Evolutionary conservation across 768 basidiomycete genomes (phyloP).

Genomic region (Mycena alexandri): DNA sequence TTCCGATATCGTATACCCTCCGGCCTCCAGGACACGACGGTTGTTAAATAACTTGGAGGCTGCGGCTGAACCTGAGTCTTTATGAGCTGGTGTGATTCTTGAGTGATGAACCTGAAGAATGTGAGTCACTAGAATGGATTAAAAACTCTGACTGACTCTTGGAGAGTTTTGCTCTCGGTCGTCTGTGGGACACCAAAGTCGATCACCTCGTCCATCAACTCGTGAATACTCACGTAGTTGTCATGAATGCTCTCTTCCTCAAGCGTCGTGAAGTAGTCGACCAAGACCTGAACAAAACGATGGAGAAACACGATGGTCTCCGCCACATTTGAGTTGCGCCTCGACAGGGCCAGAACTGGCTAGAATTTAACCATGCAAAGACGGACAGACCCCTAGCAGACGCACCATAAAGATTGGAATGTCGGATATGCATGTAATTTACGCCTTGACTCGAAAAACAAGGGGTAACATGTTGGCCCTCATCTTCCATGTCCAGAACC

Average conservation of each 20-base stretch:
- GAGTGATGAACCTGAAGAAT: slow-evolving; percentile 87
- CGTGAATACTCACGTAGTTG: slow-evolving; percentile 99
- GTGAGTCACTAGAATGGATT: no score
- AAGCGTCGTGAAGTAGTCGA: slow-evolving; percentile 99
- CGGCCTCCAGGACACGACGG: slow-evolving; percentile 97
- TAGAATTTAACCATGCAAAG: no score
- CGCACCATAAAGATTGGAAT: slow-evolving; percentile 96
- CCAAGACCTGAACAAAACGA: slow-evolving; percentile 88
- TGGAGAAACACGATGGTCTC: slow-evolving; percentile 98
- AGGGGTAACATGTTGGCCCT: slow-evolving; percentile 94
- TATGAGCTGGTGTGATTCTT: slow-evolving; percentile 92
- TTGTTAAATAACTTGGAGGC: slow-evolving; percentile 86
- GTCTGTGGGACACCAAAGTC: slow-evolving; percentile 99
- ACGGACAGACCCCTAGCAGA: slow-evolving; percentile 30
- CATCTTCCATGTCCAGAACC: slow-evolving; percentile 96
- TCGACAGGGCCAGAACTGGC: slow-evolving; percentile 92
- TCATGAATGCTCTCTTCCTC: slow-evolving; percentile 99
- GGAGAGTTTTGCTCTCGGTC: slow-evolving; percentile 98
- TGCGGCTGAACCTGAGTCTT: slow-evolving; percentile 93
- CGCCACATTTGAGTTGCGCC: slow-evolving; percentile 94
- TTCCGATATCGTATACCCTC: slow-evolving; percentile 97
- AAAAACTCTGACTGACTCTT: slow-evolving; percentile 73
- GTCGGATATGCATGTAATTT: slow-evolving; percentile 99
- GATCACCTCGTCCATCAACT: slow-evolving; percentile 99
- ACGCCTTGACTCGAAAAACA: slow-evolving; percentile 96